Evolutionary conservation across 768 basidiomycete genomes (phyloP).

Genomic region (Gelatoporia subvermispora): DNA sequence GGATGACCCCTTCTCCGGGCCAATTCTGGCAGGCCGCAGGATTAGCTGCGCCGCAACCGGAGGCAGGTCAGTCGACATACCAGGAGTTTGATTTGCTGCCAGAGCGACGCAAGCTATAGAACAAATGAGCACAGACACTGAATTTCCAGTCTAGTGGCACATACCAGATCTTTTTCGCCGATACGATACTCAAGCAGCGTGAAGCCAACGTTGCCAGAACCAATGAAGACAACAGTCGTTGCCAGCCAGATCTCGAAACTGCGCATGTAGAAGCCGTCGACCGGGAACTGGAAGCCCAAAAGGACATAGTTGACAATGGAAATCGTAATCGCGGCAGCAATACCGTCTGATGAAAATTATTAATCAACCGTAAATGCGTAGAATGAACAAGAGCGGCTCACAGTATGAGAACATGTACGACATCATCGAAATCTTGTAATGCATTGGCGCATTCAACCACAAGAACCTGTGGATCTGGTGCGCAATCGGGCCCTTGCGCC

Average conservation of each 20-base stretch:
- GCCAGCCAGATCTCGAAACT: slow-evolving; percentile 80
- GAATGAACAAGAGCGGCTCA: slow-evolving; percentile 22
- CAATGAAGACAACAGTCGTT: slow-evolving; percentile 72
- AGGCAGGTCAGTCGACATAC: no score
- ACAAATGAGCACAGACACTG: no score
- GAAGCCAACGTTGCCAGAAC: slow-evolving; percentile 67
- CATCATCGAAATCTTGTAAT: slow-evolving; percentile 49
- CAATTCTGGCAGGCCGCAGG: slow-evolving; percentile 52
- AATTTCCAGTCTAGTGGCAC: no score
- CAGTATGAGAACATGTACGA: slow-evolving; percentile 55
- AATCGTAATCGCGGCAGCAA: slow-evolving; percentile 64
- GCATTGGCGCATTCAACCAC: slow-evolving; percentile 56
- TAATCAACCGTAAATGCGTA: not conserved
- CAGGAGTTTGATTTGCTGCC: no score
- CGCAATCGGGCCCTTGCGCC: slow-evolving; percentile 74
- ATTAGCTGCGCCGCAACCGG: no score
- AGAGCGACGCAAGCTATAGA: no score
- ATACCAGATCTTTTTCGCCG: slow-evolving; percentile 36
- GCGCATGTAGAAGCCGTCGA: slow-evolving; percentile 75
- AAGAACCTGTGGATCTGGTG: slow-evolving; percentile 71
- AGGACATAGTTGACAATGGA: slow-evolving; percentile 69
- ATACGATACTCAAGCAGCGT: slow-evolving; percentile 70
- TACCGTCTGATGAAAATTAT: slow-evolving; percentile 35
- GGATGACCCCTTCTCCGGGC: slow-evolving; percentile 96
- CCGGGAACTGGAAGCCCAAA: slow-evolving; percentile 66